Percentiles rank a stretch among this genome's conserved stretches.
These are phyloP conservation scores for Myxozyma neotropica DNA, from an alignment of 805 yeast genomes.

Conservation along the genomic window DNA sequence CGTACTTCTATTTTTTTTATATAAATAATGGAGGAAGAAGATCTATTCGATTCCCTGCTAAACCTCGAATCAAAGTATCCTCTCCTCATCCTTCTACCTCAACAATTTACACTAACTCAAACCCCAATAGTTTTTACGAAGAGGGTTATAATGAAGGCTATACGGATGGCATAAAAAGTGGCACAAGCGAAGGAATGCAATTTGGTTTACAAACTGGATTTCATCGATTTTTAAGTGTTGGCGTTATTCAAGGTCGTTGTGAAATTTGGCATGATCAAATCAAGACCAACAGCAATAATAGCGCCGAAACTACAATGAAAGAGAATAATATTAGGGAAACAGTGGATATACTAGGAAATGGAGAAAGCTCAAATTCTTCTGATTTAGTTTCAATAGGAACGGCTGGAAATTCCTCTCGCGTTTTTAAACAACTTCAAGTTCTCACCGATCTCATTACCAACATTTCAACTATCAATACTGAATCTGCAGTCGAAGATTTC, in stretches of 20 bases:
- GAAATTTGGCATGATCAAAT: conserved; percentile 39
- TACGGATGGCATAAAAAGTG: conserved; percentile 59
- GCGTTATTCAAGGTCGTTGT: conserved; percentile 62
- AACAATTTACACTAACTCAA: neutral
- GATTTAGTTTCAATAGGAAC: conserved; percentile 14
- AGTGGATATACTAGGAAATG: neutral
- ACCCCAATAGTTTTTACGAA: conserved; percentile 47
- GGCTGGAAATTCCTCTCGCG: conserved; percentile 34
- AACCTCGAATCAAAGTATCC: conserved; percentile 29
- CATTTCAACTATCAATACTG: conserved; percentile 52
- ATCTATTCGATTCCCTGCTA: conserved; percentile 30
- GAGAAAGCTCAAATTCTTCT: neutral
- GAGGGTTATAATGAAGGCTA: conserved; percentile 77
- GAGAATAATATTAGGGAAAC: too few species aligned
- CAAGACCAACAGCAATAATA: neutral
- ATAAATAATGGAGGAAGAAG: conserved; percentile 26
- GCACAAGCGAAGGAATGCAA: conserved; percentile 75
- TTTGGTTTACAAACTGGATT: conserved; percentile 60
- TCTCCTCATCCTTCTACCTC: too few species aligned
- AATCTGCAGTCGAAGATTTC: conserved; percentile 56
- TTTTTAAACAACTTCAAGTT: conserved; percentile 33
- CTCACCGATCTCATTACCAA: conserved; percentile 40
- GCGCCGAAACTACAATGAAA: neutral
- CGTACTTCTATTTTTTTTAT: neutral
- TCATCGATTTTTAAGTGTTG: conserved; percentile 57